Evolutionary conservation across 2,329 filamentous ascomycete genomes (phyloP).

Genomic region (Hymenoscyphus repandus): DNA sequence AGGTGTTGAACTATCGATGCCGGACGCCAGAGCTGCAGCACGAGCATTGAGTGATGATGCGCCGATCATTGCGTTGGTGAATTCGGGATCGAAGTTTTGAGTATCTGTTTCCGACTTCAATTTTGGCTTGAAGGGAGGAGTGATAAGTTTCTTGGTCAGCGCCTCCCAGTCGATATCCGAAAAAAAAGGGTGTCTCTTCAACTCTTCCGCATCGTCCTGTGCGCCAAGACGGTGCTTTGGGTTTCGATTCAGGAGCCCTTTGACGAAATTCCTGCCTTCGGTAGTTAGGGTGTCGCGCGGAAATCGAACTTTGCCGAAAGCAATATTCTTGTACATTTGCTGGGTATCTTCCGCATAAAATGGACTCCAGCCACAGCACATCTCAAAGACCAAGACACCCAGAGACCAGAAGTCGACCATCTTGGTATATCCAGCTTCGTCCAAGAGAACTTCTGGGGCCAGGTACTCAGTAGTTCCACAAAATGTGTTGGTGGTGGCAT

Average conservation of each 20-base stretch:
- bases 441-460: slow-evolving; percentile 88
- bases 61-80: slow-evolving; percentile 87
- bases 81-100: slow-evolving; percentile 97
- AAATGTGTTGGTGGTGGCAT: slow-evolving; percentile 98
- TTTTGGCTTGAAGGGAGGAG: slow-evolving; percentile 96
- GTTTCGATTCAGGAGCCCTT: slow-evolving; percentile 93
- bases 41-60: slow-evolving; percentile 86
- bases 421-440: slow-evolving; percentile 97
- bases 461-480: slow-evolving; percentile 98
- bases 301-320: slow-evolving; percentile 96
- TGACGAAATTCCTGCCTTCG: slow-evolving; percentile 96
- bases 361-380: slow-evolving; percentile 99
- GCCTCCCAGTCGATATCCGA: slow-evolving; percentile 88
- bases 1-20: slow-evolving; percentile 84
- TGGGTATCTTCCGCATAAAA: slow-evolving; percentile 99
- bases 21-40: slow-evolving; percentile 78
- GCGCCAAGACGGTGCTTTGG: slow-evolving; percentile 92
- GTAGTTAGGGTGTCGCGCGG: slow-evolving; percentile 90
- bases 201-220: slow-evolving; percentile 83
- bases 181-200: slow-evolving; percentile 95
- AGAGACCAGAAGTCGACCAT: slow-evolving; percentile 99
- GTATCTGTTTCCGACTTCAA: slow-evolving; percentile 94
- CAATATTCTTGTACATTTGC: slow-evolving; percentile 99
- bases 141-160: slow-evolving; percentile 82
- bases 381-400: slow-evolving; percentile 95